A percentile compares a stretch with the other conserved stretches of the same genome.
These are phyloP conservation scores for Coriolopsis trogii DNA, from an alignment of 1,284 basidiomycete genomes.

Conservation along the genomic window DNA sequence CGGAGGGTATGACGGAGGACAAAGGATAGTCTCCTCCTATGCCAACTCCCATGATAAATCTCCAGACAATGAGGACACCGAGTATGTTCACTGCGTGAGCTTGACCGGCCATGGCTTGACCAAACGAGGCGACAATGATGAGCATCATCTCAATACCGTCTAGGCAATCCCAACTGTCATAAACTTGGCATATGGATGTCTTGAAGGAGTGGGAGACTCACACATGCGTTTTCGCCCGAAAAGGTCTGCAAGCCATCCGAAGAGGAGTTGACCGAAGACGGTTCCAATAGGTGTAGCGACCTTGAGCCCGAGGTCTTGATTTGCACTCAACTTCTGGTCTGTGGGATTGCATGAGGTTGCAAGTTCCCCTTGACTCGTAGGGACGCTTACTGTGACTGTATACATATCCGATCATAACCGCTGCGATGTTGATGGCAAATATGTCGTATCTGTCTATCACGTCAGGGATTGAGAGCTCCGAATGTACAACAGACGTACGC, in stretches of 20 bases:
- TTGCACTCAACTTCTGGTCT: conserved; percentile 45
- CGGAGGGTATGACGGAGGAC: conserved; percentile 53
- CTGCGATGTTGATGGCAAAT: conserved; percentile 78
- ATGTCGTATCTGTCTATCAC: conserved; percentile 50
- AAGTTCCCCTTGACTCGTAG: too few species aligned
- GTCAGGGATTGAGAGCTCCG: background rate
- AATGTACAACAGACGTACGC: conserved; percentile 42
- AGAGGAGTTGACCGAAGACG: conserved; percentile 60
- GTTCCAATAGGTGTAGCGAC: conserved; percentile 72
- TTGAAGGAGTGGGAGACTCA: conserved; percentile 29
- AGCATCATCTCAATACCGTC: conserved; percentile 63
- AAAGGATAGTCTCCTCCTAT: conserved; percentile 62
- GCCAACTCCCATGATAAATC: conserved; percentile 50
- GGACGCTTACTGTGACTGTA: conserved; percentile 47
- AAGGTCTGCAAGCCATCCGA: conserved; percentile 59
- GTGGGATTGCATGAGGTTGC: background rate
- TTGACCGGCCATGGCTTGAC: conserved; percentile 50
- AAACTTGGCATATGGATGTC: background rate
- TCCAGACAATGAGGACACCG: conserved; percentile 60
- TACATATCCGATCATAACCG: conserved; percentile 78
- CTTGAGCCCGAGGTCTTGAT: conserved; percentile 78
- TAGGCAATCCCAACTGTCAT: conserved; percentile 31
- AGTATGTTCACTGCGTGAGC: conserved; percentile 60
- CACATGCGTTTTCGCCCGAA: conserved; percentile 58
- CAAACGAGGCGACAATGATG: conserved; percentile 54